A percentile compares a stretch with the other conserved stretches of the same genome.
Conservation (phyloP, 225 moss, liverwort and hornwort species). For the Physcomitrellopsis africana region DNA sequence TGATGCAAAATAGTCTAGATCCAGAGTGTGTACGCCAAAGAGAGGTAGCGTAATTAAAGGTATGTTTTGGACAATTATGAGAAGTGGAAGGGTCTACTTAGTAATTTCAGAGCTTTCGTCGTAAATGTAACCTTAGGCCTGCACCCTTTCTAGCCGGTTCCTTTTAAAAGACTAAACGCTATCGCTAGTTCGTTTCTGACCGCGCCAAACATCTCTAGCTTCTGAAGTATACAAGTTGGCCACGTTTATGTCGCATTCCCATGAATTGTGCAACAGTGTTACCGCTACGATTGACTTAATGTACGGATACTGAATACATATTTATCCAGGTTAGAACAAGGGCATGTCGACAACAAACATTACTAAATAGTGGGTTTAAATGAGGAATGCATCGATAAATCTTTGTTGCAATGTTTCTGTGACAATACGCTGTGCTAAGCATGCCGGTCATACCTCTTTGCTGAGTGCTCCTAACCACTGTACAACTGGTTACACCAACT, state of each 20-base stretch:
- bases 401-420: background rate
- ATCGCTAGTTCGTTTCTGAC: background rate
- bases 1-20: slow-evolving; percentile 19
- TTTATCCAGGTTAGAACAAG: background rate
- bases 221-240: slow-evolving; percentile 13
- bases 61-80: no score
- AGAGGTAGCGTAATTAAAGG: no score
- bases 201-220: background rate
- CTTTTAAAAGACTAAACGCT: background rate
- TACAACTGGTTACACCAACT: background rate
- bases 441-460: background rate
- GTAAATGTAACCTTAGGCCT: background rate
- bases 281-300: slow-evolving; percentile 22
- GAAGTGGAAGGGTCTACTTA: background rate
- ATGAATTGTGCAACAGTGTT: background rate
- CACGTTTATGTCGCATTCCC: background rate
- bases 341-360: background rate
- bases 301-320: background rate
- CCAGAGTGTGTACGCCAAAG: no score
- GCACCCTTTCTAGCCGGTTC: slow-evolving; percentile 8
- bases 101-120: background rate
- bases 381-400: background rate
- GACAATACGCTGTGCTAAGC: background rate
- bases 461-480: background rate
- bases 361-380: background rate